Evolutionary conservation across 768 basidiomycete genomes (phyloP).

Genomic region (Pholiota microspora): DNA sequence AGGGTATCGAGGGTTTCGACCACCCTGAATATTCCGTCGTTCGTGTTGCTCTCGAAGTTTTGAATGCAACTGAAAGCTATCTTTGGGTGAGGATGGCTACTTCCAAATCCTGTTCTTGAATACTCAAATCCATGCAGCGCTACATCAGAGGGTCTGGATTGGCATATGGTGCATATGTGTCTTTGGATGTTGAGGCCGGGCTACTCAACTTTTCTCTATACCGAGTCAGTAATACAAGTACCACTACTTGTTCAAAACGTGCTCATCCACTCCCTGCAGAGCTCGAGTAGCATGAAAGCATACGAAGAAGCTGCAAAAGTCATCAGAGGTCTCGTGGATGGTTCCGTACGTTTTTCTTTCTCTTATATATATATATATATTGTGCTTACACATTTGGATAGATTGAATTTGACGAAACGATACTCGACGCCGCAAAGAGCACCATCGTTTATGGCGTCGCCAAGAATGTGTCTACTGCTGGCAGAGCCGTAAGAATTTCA

Average conservation of each 20-base stretch:
- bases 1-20: conserved; percentile 74
- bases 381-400: conserved; percentile 28
- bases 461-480: conserved; percentile 77
- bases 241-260: neutral
- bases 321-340: conserved; percentile 76
- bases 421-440: conserved; percentile 89
- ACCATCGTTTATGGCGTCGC: conserved; percentile 85
- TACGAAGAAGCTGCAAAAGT: conserved; percentile 80
- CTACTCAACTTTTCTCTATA: conserved; percentile 75
- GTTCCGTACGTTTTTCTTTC: conserved; percentile 52
- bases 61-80: conserved; percentile 93
- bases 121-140: conserved; percentile 43
- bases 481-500: conserved; percentile 68
- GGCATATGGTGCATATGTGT: conserved; percentile 86
- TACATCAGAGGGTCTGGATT: conserved; percentile 93
- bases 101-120: neutral
- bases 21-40: conserved; percentile 86
- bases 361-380: neutral
- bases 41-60: conserved; percentile 77
- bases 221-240: conserved; percentile 46
- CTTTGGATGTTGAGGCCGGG: conserved; percentile 76
- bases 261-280: conserved; percentile 40
- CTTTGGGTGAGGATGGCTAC: conserved; percentile 64
- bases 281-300: conserved; percentile 75
- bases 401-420: conserved; percentile 79